Conservation (phyloP, 108 stramenopile genomes). For the Seminavis robusta region DNA sequence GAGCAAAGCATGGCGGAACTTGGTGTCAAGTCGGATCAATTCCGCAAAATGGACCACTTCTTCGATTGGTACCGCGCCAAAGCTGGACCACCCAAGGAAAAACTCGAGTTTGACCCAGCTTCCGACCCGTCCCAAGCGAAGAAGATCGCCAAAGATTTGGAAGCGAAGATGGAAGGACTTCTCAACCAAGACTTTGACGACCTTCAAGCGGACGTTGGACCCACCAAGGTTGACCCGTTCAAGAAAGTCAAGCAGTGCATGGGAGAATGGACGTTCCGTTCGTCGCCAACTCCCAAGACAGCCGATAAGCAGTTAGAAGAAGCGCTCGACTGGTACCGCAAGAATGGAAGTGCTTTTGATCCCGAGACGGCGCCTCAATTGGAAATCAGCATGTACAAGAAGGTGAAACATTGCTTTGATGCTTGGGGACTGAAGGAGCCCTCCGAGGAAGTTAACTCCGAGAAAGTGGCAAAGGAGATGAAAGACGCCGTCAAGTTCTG, state of each 20-base stretch:
- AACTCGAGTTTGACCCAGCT: slow-evolving; percentile 4
- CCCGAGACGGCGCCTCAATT: background rate
- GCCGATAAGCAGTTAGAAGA: slow-evolving; percentile 22
- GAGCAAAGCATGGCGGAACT: slow-evolving; percentile 15
- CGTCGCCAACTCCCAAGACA: slow-evolving; percentile 9
- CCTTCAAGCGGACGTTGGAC: background rate
- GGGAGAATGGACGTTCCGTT: slow-evolving; percentile 19
- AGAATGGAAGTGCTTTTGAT: slow-evolving; percentile 20
- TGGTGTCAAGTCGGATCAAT: slow-evolving; percentile 19
- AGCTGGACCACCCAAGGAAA: slow-evolving; percentile 8
- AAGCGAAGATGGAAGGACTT: slow-evolving; percentile 18
- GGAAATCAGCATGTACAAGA: slow-evolving; percentile 22
- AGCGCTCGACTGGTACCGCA: slow-evolving; percentile 27
- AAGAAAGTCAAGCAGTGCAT: slow-evolving; percentile 32
- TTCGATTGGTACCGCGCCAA: slow-evolving; percentile 34
- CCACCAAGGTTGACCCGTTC: slow-evolving; percentile 9
- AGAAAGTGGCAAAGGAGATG: slow-evolving; percentile 19
- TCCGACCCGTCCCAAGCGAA: background rate
- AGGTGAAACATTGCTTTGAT: slow-evolving; percentile 23
- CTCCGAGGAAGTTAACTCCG: slow-evolving; percentile 19
- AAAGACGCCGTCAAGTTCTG: slow-evolving; percentile 23
- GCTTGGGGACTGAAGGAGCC: slow-evolving; percentile 32
- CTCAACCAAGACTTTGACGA: background rate
- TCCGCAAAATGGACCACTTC: slow-evolving; percentile 37
- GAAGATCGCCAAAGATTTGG: slow-evolving; percentile 7